Conservation (phyloP, 371 early-diverging fungal species). For the Mortierella sp. region DNA sequence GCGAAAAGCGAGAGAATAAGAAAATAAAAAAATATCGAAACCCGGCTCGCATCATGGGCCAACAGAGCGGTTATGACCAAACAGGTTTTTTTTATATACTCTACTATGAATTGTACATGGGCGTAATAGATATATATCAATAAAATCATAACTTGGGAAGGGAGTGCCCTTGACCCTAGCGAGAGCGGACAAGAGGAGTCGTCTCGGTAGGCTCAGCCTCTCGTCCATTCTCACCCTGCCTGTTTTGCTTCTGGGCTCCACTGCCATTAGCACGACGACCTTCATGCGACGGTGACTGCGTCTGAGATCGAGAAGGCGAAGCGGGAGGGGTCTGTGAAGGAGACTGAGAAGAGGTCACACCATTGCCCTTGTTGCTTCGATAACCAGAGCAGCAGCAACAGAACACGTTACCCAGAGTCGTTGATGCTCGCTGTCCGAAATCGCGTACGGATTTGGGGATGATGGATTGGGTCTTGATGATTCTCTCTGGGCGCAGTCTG, state of each 20-base stretch:
- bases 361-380: not conserved
- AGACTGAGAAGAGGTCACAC: not conserved
- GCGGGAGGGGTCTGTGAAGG: not conserved
- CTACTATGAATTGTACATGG: not conserved
- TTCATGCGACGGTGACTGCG: not conserved
- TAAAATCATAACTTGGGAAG: not conserved
- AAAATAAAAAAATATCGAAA: not conserved
- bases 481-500: slow-evolving; percentile 72
- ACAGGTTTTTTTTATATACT: slow-evolving; percentile 16
- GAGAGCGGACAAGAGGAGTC: slow-evolving; percentile 10
- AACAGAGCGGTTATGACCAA: slow-evolving; percentile 15
- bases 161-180: not conserved
- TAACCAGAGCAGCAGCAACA: slow-evolving; percentile 33
- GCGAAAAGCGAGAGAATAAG: not conserved
- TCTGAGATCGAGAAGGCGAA: not conserved
- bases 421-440: slow-evolving; percentile 2
- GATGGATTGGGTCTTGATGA: slow-evolving; percentile 48
- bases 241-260: not conserved
- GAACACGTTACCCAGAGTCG: not conserved
- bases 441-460: slow-evolving; percentile 18
- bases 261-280: not conserved
- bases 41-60: slow-evolving; percentile 20
- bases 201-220: slow-evolving; percentile 4
- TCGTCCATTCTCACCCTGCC: not conserved
- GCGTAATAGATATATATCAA: not conserved